These are phyloP conservation scores for Luffa acutangula DNA, from an alignment of 306 rosid species.

Conservation along the genomic window DNA sequence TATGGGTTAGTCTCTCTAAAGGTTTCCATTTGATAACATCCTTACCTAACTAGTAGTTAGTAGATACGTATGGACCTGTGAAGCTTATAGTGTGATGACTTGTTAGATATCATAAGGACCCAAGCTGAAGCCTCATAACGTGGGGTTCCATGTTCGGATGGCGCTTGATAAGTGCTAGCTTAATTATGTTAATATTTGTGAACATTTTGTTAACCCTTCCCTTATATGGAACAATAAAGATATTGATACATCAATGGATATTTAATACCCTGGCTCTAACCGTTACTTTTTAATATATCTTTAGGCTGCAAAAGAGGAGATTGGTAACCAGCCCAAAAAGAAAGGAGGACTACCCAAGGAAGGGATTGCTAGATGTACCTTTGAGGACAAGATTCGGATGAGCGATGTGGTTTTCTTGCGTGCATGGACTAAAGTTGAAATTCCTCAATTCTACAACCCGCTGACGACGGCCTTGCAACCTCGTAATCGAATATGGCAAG, in stretches of 20 bases:
- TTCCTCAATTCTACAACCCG: conserved; percentile 70
- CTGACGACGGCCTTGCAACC: conserved; percentile 84
- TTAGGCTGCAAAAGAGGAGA: conserved; percentile 85
- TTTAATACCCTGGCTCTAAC: background rate
- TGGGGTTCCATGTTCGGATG: background rate
- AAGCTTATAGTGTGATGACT: background rate
- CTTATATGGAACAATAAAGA: background rate
- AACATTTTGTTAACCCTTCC: background rate
- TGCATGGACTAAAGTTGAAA: conserved; percentile 86
- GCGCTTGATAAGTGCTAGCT: background rate
- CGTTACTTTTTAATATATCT: conserved; percentile 10
- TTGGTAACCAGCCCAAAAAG: conserved; percentile 62
- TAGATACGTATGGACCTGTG: background rate
- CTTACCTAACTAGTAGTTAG: background rate
- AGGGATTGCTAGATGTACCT: conserved; percentile 94
- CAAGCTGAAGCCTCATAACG: background rate
- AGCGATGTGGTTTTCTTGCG: conserved; percentile 89
- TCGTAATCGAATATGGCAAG: conserved; percentile 65
- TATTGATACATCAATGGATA: background rate
- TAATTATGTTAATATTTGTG: background rate
- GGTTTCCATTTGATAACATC: background rate
- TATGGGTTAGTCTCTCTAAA: background rate
- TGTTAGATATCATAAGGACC: background rate
- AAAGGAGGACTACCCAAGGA: conserved; percentile 68
- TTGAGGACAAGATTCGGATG: conserved; percentile 96